Evolutionary conservation across 2,329 filamentous ascomycete genomes (phyloP).

Genomic region (Paecilomyces formosus): DNA sequence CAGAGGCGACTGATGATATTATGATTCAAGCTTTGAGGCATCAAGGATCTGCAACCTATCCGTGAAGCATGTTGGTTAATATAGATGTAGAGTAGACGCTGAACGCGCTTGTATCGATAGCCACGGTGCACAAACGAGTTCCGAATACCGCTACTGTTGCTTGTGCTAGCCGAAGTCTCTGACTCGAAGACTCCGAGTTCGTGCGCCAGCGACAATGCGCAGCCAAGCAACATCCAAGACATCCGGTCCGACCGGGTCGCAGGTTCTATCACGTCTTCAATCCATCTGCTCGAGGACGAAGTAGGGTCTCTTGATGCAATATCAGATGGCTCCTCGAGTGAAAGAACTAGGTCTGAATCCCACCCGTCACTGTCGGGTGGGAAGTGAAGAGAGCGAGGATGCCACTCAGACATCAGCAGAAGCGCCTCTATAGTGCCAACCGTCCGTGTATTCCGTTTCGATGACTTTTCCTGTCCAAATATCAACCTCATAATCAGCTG

Average conservation of each 20-base stretch:
- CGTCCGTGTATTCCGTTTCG: constrained; percentile 40
- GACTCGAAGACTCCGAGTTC: constrained; percentile 43
- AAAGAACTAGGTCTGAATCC: constrained; percentile 44
- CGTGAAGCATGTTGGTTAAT: constrained; percentile 41
- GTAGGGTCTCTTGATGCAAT: constrained; percentile 24
- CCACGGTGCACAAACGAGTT: constrained; percentile 10
- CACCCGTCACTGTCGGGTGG: constrained; percentile 47
- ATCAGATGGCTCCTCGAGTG: neutral
- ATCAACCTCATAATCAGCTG: constrained; percentile 45
- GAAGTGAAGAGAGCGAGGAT: constrained; percentile 45
- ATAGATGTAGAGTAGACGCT: constrained; percentile 33
- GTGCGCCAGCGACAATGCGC: constrained; percentile 43
- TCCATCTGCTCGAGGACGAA: constrained; percentile 36
- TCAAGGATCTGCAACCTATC: constrained; percentile 44
- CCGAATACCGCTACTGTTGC: constrained; percentile 9
- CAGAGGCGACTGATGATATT: constrained; percentile 20
- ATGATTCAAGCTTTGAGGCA: constrained; percentile 37
- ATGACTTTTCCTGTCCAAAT: constrained; percentile 45
- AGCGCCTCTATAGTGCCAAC: constrained; percentile 46
- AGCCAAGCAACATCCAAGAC: constrained; percentile 52
- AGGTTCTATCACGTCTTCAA: constrained; percentile 46
- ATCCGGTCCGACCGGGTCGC: constrained; percentile 47
- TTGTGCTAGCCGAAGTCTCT: constrained; percentile 10
- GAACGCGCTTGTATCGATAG: constrained; percentile 21
- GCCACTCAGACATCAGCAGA: constrained; percentile 47